Evolutionary conservation across 257 asterid genomes (phyloP).

Genomic region (Lavandula angustifolia): DNA sequence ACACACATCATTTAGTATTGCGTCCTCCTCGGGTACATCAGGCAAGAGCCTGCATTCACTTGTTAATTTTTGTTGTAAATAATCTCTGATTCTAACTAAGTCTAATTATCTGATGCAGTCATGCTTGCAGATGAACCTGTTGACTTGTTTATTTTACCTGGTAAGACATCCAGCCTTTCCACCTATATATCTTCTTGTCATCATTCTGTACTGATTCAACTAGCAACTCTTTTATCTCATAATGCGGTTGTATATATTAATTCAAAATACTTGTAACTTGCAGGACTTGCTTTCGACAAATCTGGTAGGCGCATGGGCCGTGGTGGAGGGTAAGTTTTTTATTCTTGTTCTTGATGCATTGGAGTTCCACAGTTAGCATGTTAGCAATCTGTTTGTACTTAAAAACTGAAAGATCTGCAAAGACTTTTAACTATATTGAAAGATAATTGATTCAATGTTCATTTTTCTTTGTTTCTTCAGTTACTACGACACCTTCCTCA

Average conservation of each 20-base stretch:
- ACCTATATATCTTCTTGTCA: background rate
- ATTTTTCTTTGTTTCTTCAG: constrained; percentile 38
- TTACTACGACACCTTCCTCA: constrained; percentile 77
- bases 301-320: constrained; percentile 94
- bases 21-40: background rate
- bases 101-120: constrained; percentile 52
- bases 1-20: background rate
- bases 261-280: background rate
- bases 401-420: constrained; percentile 11
- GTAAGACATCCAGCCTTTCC: constrained; percentile 42
- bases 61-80: background rate
- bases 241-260: no score
- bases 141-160: constrained; percentile 87
- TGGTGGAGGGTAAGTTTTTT: constrained; percentile 86
- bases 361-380: background rate
- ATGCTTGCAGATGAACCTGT: constrained; percentile 83
- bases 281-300: constrained; percentile 96
- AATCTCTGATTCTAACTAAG: constrained; percentile 17
- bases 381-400: background rate
- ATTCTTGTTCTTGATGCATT: constrained; percentile 16
- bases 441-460: background rate
- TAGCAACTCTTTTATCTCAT: background rate
- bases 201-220: background rate
- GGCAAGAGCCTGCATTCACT: background rate
- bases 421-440: background rate